Evolutionary conservation across 1,139 yeast species (phyloP), one percentile per base, ranked within the genome.

Genomic region (Geotrichum siamense): DNA sequence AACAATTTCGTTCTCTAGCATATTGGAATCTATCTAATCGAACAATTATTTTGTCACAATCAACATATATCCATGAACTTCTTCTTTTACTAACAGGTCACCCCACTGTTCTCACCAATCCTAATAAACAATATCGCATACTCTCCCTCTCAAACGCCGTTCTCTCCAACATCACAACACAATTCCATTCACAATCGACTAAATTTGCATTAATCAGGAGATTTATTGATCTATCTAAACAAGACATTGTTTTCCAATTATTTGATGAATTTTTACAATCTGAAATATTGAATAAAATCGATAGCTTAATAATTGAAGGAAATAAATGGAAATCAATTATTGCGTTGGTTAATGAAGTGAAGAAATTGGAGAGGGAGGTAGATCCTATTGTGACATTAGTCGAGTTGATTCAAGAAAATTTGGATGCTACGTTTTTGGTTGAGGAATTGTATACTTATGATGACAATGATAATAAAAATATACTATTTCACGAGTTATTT

Each of bases 1-100:
- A 42, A 21, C 34, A 33, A 6, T 41, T 41, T 30, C 12, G 19
- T 9, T 37, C 35, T 17, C 31, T 36, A 13, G 39, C 41, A 2
- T 42, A 42, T 32, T 42, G 45, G 45, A 37, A 42, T 26, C n/a
- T 36, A n/a, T 23, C 30, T 8, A 21, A 20, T 16, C 55, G 50
- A 10, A 51, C 48, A 2, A 44, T 33, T 8, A 13, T 19, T 33
- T 20, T 33, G 5, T 33, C 37, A 5, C 37, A 33, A 33, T 20
- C 22, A 12, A 33, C 37, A 33, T 33, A 20, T 19, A 33, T 33
- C 5, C 37, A 26, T 21, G 37, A 33, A 21, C 12, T 33, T 4
- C 19, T 20, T 10, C 25, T 33, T 13, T 20, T 33, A 26, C n/a
- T 33, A 5, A 25, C 19, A 20, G 37, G 37, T 5, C 21, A n/a